Evolutionary conservation across 176 grass and related monocot genomes (phyloP).

Genomic region (Oryza coarctata): DNA sequence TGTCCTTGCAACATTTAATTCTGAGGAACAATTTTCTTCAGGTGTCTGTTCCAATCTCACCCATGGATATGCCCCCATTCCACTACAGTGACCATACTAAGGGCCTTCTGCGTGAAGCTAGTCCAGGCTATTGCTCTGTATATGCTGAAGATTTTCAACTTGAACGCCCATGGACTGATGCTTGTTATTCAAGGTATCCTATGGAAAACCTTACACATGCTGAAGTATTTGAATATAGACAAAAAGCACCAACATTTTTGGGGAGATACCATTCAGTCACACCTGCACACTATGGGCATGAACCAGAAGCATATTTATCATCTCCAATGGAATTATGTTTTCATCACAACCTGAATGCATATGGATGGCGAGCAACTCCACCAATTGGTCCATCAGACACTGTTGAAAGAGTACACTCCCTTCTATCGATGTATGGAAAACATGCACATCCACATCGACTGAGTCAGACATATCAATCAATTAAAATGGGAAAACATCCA

Average conservation of each 20-base stretch:
- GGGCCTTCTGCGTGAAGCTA: slow-evolving; percentile 14
- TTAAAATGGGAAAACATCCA: slow-evolving; percentile 24
- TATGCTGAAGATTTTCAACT: slow-evolving; percentile 28
- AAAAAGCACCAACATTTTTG: slow-evolving; percentile 20
- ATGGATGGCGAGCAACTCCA: slow-evolving; percentile 25
- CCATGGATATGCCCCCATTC: slow-evolving; percentile 28
- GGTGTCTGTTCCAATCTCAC: slow-evolving; percentile 22
- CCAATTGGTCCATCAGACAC: slow-evolving; percentile 7
- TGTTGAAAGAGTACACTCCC: slow-evolving; percentile 42
- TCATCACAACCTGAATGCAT: slow-evolving; percentile 4
- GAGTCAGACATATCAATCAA: slow-evolving; percentile 34
- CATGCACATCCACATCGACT: slow-evolving; percentile 13
- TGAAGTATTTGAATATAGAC: slow-evolving; percentile 39
- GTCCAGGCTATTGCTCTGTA: slow-evolving; percentile 37
- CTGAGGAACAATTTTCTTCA: slow-evolving; percentile 13
- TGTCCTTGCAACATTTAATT: slow-evolving; percentile 8
- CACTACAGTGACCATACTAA: slow-evolving; percentile 34
- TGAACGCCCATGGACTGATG: slow-evolving; percentile 38
- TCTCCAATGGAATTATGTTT: slow-evolving; percentile 7
- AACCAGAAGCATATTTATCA: slow-evolving; percentile 25
- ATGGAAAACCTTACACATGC: slow-evolving; percentile 7
- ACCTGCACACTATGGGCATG: slow-evolving; percentile 36
- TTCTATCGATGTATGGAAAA: slow-evolving; percentile 51
- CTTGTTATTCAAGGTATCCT: slow-evolving; percentile 33
- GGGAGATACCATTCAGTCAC: slow-evolving; percentile 48